Percentiles rank a stretch among this genome's conserved stretches.
These are phyloP conservation scores for carrot (Daucus carota) DNA, from an alignment of 129 eudicot genomes.

Conservation along the genomic window DH1_v3.0 NC_030385.2:1290501-1291000, in stretches of 20 bases:
- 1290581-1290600: neutral
- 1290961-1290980: neutral
- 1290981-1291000: neutral
- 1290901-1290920: neutral
- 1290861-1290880: slow-evolving; percentile 77
- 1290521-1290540: neutral
- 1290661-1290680: slow-evolving; percentile 12
- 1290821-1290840: slow-evolving; percentile 78
- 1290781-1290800: slow-evolving; percentile 87
- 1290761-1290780: slow-evolving; percentile 76
- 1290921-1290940: neutral
- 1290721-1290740: slow-evolving; percentile 32
- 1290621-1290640: neutral
- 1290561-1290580: neutral
- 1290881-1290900: slow-evolving; percentile 55
- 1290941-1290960: neutral
- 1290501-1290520: neutral
- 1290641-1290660: neutral
- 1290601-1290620: neutral
- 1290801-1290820: slow-evolving; percentile 70
- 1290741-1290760: slow-evolving; percentile 75
- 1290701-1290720: slow-evolving; percentile 52
- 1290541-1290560: neutral
- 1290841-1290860: slow-evolving; percentile 79
- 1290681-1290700: slow-evolving; percentile 45